Conservation (phyloP, 1,284 basidiomycete species). For the Cryptococcus sp. region DNA sequence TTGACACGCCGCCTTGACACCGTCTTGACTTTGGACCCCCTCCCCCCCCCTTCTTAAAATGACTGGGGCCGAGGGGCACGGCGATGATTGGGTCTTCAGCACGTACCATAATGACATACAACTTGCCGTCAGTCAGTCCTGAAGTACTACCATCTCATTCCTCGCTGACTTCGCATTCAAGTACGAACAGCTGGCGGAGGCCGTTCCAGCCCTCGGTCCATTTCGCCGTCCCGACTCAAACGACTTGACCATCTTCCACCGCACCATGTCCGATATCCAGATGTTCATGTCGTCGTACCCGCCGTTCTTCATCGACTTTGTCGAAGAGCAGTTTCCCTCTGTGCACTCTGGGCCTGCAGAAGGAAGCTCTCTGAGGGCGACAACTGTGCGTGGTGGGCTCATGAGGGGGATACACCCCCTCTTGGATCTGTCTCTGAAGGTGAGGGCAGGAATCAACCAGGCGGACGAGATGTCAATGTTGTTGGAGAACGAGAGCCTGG, state of each 20-base stretch:
- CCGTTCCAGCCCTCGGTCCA: conserved; percentile 2
- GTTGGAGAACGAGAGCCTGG: too few species aligned
- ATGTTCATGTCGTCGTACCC: conserved; percentile 4
- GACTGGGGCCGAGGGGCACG: background rate
- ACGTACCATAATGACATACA: conserved; percentile 9
- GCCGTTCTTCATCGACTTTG: conserved; percentile 7
- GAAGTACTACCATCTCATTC: background rate
- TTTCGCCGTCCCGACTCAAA: conserved; percentile 1
- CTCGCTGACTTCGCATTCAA: background rate
- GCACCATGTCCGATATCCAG: background rate
- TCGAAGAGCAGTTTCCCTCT: background rate
- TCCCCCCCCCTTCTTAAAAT: too few species aligned
- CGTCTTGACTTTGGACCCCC: too few species aligned
- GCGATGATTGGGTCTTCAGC: conserved; percentile 9
- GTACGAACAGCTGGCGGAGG: conserved; percentile 1
- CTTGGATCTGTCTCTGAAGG: conserved; percentile 1
- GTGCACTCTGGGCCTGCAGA: background rate
- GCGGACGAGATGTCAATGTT: background rate
- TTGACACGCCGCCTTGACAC: background rate
- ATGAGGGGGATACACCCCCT: conserved; percentile 8
- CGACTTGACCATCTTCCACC: background rate
- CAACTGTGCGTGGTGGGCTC: background rate
- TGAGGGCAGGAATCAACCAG: background rate
- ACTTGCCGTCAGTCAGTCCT: conserved; percentile 3
- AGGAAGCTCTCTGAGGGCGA: background rate